Evolutionary conservation across 768 basidiomycete species (phyloP).

Genomic region (Lenzites betulinus): DNA sequence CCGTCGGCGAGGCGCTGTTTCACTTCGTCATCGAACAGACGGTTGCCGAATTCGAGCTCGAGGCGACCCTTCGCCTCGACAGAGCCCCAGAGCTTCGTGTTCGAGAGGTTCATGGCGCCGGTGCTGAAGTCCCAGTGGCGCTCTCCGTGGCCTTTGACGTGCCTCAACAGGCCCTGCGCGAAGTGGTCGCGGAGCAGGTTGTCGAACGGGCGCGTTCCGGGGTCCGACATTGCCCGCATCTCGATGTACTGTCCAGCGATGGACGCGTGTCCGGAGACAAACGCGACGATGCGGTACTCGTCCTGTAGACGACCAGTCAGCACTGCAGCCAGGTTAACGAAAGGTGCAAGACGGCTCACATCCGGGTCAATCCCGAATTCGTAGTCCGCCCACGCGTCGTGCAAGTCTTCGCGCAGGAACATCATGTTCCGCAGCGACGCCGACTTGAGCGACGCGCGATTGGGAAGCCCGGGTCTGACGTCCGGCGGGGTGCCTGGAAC

Average conservation of each 20-base stretch:
- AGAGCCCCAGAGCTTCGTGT: conserved; percentile 26
- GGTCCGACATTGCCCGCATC: conserved; percentile 34
- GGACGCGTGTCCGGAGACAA: conserved; percentile 30
- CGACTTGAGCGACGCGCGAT: conserved; percentile 13
- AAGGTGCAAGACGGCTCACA: conserved; percentile 20
- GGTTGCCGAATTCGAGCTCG: conserved; percentile 29
- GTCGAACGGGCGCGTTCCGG: conserved; percentile 35
- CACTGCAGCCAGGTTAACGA: too few relatives aligned
- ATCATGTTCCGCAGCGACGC: conserved; percentile 34
- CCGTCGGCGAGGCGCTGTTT: too few relatives aligned
- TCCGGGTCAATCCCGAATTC: conserved; percentile 32
- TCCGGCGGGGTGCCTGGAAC: too few relatives aligned
- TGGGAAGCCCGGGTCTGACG: background rate
- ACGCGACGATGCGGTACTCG: conserved; percentile 34
- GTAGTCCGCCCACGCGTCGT: conserved; percentile 30
- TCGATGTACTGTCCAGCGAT: conserved; percentile 30
- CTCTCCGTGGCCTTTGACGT: conserved; percentile 38
- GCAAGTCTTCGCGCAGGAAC: conserved; percentile 30
- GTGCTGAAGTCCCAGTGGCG: conserved; percentile 28
- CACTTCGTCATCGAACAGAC: conserved; percentile 18
- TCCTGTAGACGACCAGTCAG: conserved; percentile 23
- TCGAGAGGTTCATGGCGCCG: conserved; percentile 25
- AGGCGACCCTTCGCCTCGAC: conserved; percentile 28
- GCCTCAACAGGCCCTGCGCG: conserved; percentile 34
- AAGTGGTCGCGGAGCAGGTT: conserved; percentile 37